Conservation (phyloP, 495 filamentous ascomycete species). For the Lasiosphaeria hispida region DNA sequence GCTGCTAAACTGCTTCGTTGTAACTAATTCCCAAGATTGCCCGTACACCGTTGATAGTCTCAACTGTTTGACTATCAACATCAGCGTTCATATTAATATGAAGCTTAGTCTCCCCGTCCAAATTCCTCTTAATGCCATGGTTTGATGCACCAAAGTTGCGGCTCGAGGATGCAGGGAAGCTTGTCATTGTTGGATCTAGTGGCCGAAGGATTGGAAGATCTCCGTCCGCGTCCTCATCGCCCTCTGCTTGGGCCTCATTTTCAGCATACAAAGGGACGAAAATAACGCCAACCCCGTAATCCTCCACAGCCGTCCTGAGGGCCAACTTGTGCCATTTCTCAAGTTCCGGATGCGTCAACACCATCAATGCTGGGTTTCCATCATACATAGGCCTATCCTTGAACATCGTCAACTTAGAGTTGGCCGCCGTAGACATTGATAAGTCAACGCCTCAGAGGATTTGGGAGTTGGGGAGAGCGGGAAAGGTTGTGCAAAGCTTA, state of each 20-base stretch:
- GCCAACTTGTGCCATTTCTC: slow-evolving; percentile 18
- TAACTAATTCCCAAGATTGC: too few species aligned
- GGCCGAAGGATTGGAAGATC: slow-evolving; percentile 21
- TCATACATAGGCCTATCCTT: slow-evolving; percentile 10
- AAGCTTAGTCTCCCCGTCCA: too few species aligned
- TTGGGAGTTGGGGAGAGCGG: too few species aligned
- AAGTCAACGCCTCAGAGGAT: neutral
- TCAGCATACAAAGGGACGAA: slow-evolving; percentile 22
- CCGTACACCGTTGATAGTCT: too few species aligned
- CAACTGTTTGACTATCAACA: too few species aligned
- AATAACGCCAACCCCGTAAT: slow-evolving; percentile 22
- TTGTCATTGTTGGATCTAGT: slow-evolving; percentile 22
- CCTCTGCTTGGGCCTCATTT: neutral
- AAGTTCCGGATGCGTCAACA: slow-evolving; percentile 23
- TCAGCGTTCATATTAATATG: too few species aligned
- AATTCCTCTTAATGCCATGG: too few species aligned
- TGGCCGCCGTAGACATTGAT: neutral
- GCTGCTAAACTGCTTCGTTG: too few species aligned
- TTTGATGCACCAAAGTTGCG: too few species aligned
- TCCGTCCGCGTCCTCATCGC: slow-evolving; percentile 11
- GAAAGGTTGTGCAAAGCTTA: too few species aligned
- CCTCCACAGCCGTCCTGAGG: slow-evolving; percentile 14
- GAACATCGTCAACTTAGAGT: slow-evolving; percentile 18
- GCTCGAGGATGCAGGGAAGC: slow-evolving; percentile 9
- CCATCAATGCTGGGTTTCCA: slow-evolving; percentile 23